A percentile compares a stretch with the other conserved stretches of the same genome.
phyloP scores from a whole-genome alignment of 768 basidiomycete genomes.

The Russula dissimulans region DNA sequence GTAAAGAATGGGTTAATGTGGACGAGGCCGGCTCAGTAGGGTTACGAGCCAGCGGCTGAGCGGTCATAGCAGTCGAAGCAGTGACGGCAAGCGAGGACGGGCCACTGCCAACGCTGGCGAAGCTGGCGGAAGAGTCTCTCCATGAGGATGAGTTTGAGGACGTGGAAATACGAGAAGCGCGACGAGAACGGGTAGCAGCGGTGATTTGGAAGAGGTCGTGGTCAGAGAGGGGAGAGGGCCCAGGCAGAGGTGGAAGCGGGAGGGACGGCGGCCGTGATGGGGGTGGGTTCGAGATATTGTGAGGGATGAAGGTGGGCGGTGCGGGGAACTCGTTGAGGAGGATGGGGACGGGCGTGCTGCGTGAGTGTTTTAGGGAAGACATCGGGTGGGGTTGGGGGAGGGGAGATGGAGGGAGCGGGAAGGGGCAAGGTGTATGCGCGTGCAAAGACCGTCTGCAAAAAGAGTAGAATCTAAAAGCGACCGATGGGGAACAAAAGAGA shows the following conservation, averaged over 20 bases:
- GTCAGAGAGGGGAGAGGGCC: slow-evolving; percentile 46
- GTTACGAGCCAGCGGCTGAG: not conserved
- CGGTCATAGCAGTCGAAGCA: slow-evolving; percentile 13
- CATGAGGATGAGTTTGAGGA: slow-evolving; percentile 19
- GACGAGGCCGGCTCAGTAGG: slow-evolving; percentile 21
- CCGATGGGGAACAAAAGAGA: slow-evolving; percentile 8
- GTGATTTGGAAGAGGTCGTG: slow-evolving; percentile 39
- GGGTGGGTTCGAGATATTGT: slow-evolving; percentile 38
- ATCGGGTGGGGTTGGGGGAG: not conserved
- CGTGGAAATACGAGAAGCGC: slow-evolving; percentile 27
- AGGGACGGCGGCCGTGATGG: slow-evolving; percentile 46
- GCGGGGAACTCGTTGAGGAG: slow-evolving; percentile 27
- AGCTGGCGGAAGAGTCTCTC: slow-evolving; percentile 25
- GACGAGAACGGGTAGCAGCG: slow-evolving; percentile 29
- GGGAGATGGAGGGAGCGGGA: not conserved
- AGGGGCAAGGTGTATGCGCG: not conserved
- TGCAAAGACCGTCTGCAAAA: too few relatives aligned
- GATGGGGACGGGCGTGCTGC: slow-evolving; percentile 19
- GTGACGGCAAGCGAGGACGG: slow-evolving; percentile 14
- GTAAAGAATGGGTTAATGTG: slow-evolving; percentile 20
- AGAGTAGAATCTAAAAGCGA: not conserved
- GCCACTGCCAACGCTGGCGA: slow-evolving; percentile 22
- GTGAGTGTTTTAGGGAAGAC: not conserved
- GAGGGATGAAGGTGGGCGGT: slow-evolving; percentile 28
- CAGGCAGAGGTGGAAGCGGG: slow-evolving; percentile 60